phyloP scores from a whole-genome alignment of 345 rosid genomes.

The Moringa oleifera region DNA sequence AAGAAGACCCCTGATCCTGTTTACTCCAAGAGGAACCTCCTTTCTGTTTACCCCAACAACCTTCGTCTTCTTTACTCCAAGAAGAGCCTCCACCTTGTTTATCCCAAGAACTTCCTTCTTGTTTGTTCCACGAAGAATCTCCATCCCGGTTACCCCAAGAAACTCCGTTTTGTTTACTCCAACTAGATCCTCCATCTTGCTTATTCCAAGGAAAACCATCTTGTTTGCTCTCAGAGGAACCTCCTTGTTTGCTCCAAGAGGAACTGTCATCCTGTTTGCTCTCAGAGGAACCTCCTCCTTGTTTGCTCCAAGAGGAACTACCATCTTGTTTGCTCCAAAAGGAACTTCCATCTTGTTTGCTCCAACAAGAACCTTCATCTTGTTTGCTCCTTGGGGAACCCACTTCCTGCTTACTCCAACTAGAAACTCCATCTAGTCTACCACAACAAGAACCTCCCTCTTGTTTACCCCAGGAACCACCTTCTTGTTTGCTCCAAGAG shows the following conservation, averaged over 20 bases:
- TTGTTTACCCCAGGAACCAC: not conserved
- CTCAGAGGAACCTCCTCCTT: not conserved
- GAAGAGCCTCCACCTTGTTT: constrained; percentile 11
- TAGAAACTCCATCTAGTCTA: too few species aligned
- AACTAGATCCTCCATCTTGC: constrained; percentile 18
- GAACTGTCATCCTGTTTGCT: constrained; percentile 1
- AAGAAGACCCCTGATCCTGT: constrained; percentile 15
- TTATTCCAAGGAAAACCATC: constrained; percentile 3
- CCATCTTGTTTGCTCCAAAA: constrained; percentile 20
- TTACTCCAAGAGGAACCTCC: constrained; percentile 32
- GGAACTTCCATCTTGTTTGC: constrained; percentile 20
- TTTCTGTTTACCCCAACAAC: constrained; percentile 26
- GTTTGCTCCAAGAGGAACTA: constrained; percentile 10
- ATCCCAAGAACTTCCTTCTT: constrained; percentile 19
- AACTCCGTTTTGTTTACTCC: constrained; percentile 16
- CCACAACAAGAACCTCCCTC: too few species aligned
- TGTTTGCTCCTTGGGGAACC: not conserved
- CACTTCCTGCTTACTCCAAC: too few species aligned
- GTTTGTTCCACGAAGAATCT: constrained; percentile 19
- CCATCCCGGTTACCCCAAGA: constrained; percentile 13
- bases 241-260: too few species aligned
- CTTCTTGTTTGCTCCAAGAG: constrained; percentile 2
- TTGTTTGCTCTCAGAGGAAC: not conserved
- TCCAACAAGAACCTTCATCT: constrained; percentile 25
- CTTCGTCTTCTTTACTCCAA: constrained; percentile 20